Percentiles rank a stretch among this genome's conserved stretches.
Conservation (phyloP, 306 rosid species). For the Ziziphus jujuba region DNA sequence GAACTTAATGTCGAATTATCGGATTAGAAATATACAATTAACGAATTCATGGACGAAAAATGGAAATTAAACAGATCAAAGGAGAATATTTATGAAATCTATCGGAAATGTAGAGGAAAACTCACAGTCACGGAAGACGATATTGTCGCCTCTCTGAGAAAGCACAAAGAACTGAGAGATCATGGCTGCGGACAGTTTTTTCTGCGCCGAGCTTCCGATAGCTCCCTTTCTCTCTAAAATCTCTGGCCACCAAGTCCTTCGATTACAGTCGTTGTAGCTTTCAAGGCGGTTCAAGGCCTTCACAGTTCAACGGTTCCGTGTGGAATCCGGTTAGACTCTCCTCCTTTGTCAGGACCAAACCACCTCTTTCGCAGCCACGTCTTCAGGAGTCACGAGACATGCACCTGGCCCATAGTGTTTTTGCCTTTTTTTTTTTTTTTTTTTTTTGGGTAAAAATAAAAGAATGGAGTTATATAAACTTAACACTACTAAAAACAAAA, state of each 20-base stretch:
- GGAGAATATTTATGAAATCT: not conserved
- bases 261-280: not conserved
- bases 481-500: too few relatives aligned
- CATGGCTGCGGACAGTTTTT: slow-evolving; percentile 30
- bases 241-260: not conserved
- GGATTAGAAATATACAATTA: not conserved
- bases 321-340: not conserved
- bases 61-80: not conserved
- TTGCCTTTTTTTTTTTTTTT: too few relatives aligned
- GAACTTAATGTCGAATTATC: too few relatives aligned
- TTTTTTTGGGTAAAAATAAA: too few relatives aligned
- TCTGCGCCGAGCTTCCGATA: not conserved
- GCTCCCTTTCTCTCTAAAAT: not conserved
- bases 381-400: slow-evolving; percentile 7
- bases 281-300: not conserved
- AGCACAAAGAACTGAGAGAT: slow-evolving; percentile 95
- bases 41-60: not conserved
- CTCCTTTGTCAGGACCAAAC: not conserved
- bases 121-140: slow-evolving; percentile 92
- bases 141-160: slow-evolving; percentile 87
- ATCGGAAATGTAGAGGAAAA: not conserved
- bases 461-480: too few relatives aligned
- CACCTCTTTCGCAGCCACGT: slow-evolving; percentile 21
- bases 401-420: slow-evolving; percentile 26
- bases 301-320: not conserved